A percentile compares a stretch with the other conserved stretches of the same genome.
Evolutionary conservation across 768 basidiomycete species (phyloP).

Genomic region (Mrakia blollopis): DNA sequence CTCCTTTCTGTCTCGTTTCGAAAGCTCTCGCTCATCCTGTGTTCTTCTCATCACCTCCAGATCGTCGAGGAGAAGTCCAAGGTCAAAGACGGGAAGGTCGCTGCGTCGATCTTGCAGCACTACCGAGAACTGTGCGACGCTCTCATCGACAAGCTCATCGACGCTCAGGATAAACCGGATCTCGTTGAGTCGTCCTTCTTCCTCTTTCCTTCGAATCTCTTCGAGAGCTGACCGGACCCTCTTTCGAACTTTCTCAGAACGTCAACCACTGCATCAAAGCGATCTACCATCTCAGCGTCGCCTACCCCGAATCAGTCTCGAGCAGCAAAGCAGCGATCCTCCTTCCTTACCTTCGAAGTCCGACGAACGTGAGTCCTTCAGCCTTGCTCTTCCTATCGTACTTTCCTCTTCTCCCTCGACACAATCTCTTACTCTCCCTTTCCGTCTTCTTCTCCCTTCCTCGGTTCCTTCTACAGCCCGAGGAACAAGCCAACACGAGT

Average conservation of each 20-base stretch:
- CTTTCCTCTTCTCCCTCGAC: conserved; percentile 11
- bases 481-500: conserved; percentile 78
- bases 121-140: conserved; percentile 77
- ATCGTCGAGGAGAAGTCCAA: conserved; percentile 63
- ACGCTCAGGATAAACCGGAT: conserved; percentile 65
- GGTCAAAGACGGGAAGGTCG: conserved; percentile 50
- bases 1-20: not conserved
- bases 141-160: conserved; percentile 81
- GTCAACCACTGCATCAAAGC: conserved; percentile 79
- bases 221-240: not conserved
- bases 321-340: conserved; percentile 75
- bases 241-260: conserved; percentile 51
- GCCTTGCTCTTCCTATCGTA: not conserved
- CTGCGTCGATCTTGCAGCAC: conserved; percentile 56
- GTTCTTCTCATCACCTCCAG: conserved; percentile 31
- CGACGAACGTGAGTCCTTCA: conserved; percentile 57
- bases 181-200: conserved; percentile 52
- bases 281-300: conserved; percentile 72
- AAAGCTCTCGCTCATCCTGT: not conserved
- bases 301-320: conserved; percentile 79
- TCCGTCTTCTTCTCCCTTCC: not conserved
- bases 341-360: conserved; percentile 82
- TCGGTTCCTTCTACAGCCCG: too few species aligned
- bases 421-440: not conserved
- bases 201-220: too few species aligned